Percentiles rank a stretch among this genome's conserved stretches.
Conservation (phyloP, 345 rosid genomes). For the Eucalyptus curtisii region DNA sequence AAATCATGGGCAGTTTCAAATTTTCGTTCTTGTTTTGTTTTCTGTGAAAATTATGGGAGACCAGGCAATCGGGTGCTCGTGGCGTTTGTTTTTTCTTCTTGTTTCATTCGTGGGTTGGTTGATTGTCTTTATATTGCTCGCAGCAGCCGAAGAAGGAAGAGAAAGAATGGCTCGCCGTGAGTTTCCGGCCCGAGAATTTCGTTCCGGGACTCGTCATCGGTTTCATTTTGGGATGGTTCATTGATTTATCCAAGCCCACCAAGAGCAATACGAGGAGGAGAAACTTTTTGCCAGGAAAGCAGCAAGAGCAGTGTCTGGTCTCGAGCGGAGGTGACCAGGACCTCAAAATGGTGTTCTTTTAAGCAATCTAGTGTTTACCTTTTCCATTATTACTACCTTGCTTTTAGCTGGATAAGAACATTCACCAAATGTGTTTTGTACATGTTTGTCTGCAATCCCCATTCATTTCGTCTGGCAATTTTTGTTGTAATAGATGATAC, state of each 20-base stretch:
- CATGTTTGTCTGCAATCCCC: not conserved
- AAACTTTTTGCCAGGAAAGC: slow-evolving; percentile 45
- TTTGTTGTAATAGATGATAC: not conserved
- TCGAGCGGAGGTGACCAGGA: slow-evolving; percentile 38
- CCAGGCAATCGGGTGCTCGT: not conserved
- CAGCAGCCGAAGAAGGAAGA: slow-evolving; percentile 35
- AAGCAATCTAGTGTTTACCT: not conserved
- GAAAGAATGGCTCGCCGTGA: slow-evolving; percentile 36
- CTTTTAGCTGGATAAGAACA: not conserved
- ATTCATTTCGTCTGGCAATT: not conserved
- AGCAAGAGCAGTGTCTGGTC: slow-evolving; percentile 19
- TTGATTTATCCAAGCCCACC: slow-evolving; percentile 54
- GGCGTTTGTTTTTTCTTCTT: not conserved
- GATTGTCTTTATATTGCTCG: not conserved
- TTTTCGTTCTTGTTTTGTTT: not conserved
- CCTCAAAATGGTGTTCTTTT: slow-evolving; percentile 61
- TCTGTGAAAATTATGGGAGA: not conserved
- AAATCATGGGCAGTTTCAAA: not conserved
- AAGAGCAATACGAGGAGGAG: slow-evolving; percentile 33
- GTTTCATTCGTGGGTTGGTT: not conserved
- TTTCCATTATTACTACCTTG: too few relatives aligned
- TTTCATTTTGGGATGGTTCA: slow-evolving; percentile 65
- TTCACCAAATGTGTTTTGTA: not conserved
- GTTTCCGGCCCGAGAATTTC: slow-evolving; percentile 72
- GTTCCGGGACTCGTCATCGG: slow-evolving; percentile 78